Conservation (phyloP, 208 protist species). For the Spongospora subterranea region DNA sequence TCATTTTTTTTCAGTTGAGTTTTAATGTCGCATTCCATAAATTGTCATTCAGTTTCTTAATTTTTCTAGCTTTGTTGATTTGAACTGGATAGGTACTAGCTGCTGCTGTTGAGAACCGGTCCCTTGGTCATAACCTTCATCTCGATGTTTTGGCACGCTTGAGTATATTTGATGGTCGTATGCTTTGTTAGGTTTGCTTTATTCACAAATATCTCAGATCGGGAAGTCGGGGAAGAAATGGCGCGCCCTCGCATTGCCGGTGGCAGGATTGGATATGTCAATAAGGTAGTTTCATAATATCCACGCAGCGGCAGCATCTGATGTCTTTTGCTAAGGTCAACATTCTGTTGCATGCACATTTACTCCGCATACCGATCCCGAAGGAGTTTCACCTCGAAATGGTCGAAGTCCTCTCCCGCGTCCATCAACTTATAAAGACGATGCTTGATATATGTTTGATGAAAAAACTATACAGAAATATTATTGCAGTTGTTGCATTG, state of each 20-base stretch:
- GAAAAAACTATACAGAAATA: neutral
- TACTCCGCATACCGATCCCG: neutral
- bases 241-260: slow-evolving; percentile 39
- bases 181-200: neutral
- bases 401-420: slow-evolving; percentile 1
- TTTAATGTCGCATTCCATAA: too few relatives aligned
- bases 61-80: neutral
- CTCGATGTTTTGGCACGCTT: neutral
- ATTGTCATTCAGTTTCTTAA: neutral
- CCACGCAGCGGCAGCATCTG: too few relatives aligned
- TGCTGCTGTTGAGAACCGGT: neutral
- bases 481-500: slow-evolving; percentile 27
- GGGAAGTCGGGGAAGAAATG: neutral
- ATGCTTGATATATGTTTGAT: slow-evolving; percentile 58
- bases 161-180: neutral
- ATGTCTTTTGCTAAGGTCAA: slow-evolving; percentile 22
- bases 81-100: neutral
- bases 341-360: slow-evolving; percentile 36
- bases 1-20: too few relatives aligned
- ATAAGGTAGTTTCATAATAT: too few relatives aligned
- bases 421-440: slow-evolving; percentile 54
- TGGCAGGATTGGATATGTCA: slow-evolving; percentile 35
- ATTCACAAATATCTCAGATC: neutral
- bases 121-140: slow-evolving; percentile 39
- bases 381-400: slow-evolving; percentile 7